Conservation (phyloP, 768 basidiomycete species). For the Leccinum uliginosum region DNA sequence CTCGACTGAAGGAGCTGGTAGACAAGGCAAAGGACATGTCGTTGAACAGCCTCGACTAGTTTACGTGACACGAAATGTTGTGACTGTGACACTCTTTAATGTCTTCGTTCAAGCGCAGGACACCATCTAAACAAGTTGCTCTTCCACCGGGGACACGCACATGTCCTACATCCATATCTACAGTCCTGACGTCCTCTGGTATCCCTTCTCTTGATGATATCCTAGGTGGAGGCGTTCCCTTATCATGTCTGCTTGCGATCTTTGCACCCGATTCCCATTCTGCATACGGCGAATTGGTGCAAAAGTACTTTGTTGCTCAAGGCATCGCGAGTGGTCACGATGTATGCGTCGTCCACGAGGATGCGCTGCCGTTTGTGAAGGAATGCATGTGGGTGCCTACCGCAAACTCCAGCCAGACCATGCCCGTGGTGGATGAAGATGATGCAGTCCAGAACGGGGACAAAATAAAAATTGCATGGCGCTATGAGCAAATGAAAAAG, state of each 20-base stretch:
- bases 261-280: slow-evolving; percentile 86
- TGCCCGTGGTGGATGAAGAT: slow-evolving; percentile 29
- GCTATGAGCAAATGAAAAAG: slow-evolving; percentile 90
- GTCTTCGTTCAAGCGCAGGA: slow-evolving; percentile 80
- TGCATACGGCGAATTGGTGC: slow-evolving; percentile 77
- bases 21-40: slow-evolving; percentile 16
- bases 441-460: slow-evolving; percentile 38
- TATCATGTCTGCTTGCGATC: slow-evolving; percentile 68
- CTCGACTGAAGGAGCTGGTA: slow-evolving; percentile 12
- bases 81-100: slow-evolving; percentile 32
- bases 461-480: slow-evolving; percentile 94
- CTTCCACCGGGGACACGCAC: slow-evolving; percentile 51
- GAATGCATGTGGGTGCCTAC: slow-evolving; percentile 79
- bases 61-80: slow-evolving; percentile 3
- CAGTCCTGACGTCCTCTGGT: slow-evolving; percentile 73
- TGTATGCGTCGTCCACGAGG: slow-evolving; percentile 61
- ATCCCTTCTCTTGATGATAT: slow-evolving; percentile 93
- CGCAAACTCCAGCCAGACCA: slow-evolving; percentile 7
- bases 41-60: slow-evolving; percentile 28
- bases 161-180: slow-evolving; percentile 54
- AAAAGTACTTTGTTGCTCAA: slow-evolving; percentile 87
- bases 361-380: slow-evolving; percentile 52
- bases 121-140: slow-evolving; percentile 39
- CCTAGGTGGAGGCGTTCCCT: slow-evolving; percentile 85
- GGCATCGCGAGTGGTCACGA: slow-evolving; percentile 72